Evolutionary conservation across 2,329 filamentous ascomycete genomes (phyloP).

Genomic region (Talaromyces albobiverticillius): DNA sequence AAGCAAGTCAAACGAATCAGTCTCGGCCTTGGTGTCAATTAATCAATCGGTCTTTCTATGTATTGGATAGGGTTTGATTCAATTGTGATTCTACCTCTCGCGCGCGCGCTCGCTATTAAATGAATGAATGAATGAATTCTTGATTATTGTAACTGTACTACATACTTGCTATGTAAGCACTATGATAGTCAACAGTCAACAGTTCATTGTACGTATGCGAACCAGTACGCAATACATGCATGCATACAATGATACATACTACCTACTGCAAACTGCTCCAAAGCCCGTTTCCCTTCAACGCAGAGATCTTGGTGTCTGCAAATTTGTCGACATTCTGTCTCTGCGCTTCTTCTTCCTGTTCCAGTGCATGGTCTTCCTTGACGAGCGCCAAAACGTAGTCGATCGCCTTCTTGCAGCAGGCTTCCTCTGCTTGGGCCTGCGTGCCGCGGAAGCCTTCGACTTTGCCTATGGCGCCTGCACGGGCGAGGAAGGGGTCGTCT

Average conservation of each 20-base stretch:
- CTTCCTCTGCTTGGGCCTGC: slow-evolving; percentile 16
- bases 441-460: slow-evolving; percentile 14
- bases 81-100: too few relatives aligned
- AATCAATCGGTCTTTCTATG: too few relatives aligned
- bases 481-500: slow-evolving; percentile 26
- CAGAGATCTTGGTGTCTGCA: background rate
- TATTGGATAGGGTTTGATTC: too few relatives aligned
- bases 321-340: slow-evolving; percentile 5
- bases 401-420: slow-evolving; percentile 25
- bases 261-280: too few relatives aligned
- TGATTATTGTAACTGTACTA: too few relatives aligned
- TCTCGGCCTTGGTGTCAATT: too few relatives aligned
- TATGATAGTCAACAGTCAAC: too few relatives aligned
- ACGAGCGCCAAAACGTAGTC: slow-evolving; percentile 28
- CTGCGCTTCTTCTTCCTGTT: slow-evolving; percentile 11
- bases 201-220: too few relatives aligned
- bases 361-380: slow-evolving; percentile 23
- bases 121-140: too few relatives aligned
- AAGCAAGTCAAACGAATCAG: too few relatives aligned
- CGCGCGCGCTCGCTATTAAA: too few relatives aligned
- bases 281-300: background rate
- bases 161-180: too few relatives aligned
- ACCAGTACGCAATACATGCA: background rate
- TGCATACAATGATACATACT: background rate
- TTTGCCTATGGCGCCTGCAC: slow-evolving; percentile 27